A percentile compares a stretch with the other conserved stretches of the same genome.
These are phyloP conservation scores for Verticillium dahliae DNA, from an alignment of 2,329 filamentous ascomycete species.

Conservation along the genomic window DNA sequence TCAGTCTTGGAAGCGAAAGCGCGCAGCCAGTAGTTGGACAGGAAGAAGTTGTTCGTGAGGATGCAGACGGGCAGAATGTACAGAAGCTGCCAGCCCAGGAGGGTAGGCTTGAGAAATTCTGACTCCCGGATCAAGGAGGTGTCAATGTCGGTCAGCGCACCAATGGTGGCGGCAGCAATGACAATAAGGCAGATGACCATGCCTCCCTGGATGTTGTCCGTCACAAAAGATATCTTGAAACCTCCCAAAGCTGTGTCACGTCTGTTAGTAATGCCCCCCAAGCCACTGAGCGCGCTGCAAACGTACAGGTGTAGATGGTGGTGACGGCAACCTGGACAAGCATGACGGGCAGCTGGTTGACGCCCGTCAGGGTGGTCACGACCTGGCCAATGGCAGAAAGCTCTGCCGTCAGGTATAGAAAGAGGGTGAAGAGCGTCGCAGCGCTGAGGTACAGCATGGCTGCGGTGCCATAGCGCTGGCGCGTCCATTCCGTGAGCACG, in stretches of 20 bases:
- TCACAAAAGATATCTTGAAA: conserved; percentile 78
- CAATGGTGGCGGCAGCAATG: conserved; percentile 72
- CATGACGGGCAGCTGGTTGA: conserved; percentile 67
- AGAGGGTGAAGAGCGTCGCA: conserved; percentile 73
- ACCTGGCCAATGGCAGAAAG: conserved; percentile 77
- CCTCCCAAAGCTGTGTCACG: conserved; percentile 60
- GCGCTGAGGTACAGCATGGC: conserved; percentile 69
- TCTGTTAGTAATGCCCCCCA: conserved; percentile 3
- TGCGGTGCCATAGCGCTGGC: conserved; percentile 66
- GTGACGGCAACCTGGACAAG: conserved; percentile 74
- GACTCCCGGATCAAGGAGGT: conserved; percentile 61
- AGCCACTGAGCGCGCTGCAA: neutral
- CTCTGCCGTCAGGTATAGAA: conserved; percentile 82
- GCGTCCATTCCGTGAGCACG: conserved; percentile 77
- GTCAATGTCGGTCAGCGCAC: conserved; percentile 67
- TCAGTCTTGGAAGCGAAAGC: conserved; percentile 77
- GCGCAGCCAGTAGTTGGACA: conserved; percentile 78
- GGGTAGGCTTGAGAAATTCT: conserved; percentile 58
- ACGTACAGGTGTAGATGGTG: conserved; percentile 73
- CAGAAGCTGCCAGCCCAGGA: conserved; percentile 78
- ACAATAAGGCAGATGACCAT: conserved; percentile 73
- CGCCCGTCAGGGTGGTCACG: conserved; percentile 64
- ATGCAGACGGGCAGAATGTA: conserved; percentile 80
- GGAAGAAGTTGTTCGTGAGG: conserved; percentile 80
- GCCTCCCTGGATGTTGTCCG: conserved; percentile 72